Evolutionary conservation across 106 monocot species (phyloP).

Genomic region (Vanilla planifolia): DNA sequence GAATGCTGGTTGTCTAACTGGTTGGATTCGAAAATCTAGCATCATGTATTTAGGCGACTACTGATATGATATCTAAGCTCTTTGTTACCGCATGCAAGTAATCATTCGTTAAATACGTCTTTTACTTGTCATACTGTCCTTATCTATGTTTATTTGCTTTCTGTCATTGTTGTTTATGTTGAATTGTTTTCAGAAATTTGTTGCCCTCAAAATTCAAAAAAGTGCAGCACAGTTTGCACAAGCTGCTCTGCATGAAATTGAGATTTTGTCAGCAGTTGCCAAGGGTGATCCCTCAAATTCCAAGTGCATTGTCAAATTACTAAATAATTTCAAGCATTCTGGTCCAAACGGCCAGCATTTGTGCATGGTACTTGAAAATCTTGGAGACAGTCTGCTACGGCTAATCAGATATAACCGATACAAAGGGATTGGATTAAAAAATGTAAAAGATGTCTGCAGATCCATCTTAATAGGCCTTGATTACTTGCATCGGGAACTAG

Average conservation of each 20-base stretch:
- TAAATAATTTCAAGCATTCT: conserved; percentile 78
- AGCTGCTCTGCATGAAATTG: conserved; percentile 83
- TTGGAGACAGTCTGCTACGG: conserved; percentile 85
- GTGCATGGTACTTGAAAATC: conserved; percentile 71
- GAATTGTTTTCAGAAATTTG: conserved; percentile 49
- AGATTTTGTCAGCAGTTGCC: conserved; percentile 68
- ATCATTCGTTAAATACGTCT: too few relatives aligned
- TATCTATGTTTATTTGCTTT: too few relatives aligned
- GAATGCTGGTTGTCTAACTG: too few relatives aligned
- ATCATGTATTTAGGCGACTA: too few relatives aligned
- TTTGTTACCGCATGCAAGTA: too few relatives aligned
- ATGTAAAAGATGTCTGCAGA: conserved; percentile 59
- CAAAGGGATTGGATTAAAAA: conserved; percentile 66
- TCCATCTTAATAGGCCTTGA: conserved; percentile 74
- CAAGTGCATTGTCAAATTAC: conserved; percentile 54
- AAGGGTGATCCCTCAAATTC: conserved; percentile 65
- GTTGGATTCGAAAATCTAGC: too few relatives aligned
- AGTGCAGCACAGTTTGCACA: conserved; percentile 71
- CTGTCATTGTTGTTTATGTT: too few relatives aligned
- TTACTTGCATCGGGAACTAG: conserved; percentile 73
- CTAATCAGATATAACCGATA: conserved; percentile 71
- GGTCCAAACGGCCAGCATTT: conserved; percentile 97
- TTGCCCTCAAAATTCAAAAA: conserved; percentile 96
- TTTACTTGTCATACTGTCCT: too few relatives aligned
- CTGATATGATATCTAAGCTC: too few relatives aligned